Base-by-base conservation (phyloP, 768 basidiomycete species). In the Cystofilobasidium macerans region DNA sequence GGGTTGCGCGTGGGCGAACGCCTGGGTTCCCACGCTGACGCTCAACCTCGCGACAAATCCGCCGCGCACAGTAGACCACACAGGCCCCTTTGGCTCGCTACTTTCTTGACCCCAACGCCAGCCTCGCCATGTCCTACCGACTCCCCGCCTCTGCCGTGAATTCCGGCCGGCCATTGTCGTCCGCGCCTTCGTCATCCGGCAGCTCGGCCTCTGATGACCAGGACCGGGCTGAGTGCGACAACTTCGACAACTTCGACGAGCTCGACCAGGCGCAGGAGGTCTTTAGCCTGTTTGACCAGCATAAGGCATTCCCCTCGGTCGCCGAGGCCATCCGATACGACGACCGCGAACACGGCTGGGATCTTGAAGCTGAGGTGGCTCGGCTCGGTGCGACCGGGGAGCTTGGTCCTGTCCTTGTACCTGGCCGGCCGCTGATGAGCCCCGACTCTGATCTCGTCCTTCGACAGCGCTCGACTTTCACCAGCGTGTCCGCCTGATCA, bases 401-500 rank as follows among this genome's bases (percentile, higher is more conserved):
- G n/a, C n/a, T n/a, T n/a, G n/a, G 38, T 40, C 38, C 16, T 16
- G 6, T 45, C 13, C 43, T 45, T 45, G 13, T 11, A 20, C 64
- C 35, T 56, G 42, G 16, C 51, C 40, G 56, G 18, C 30, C 40
- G 36, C 64, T 45, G 14, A 40, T 40, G 38, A 58, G n/a, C 48
- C 36, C 28, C 33, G 36, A 32, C 69, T 64, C 64, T 32, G 33
- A 20, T 26, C 45, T 38, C n/a, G 35, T 57, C 35, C 42, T 33
- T 38, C 53, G 38, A 33, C 69, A 89, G 88, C 78, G 0, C 78
- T 93, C 43, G 91, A 94, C 74, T 83, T 86, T 69, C 85, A 90
- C 75, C 82, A 83, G 63, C 81, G 87, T 24, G 85, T 90, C 70
- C 83, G 88, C 57, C 77, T 95, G 59, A 84, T 95, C 76, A 95